Conservation (phyloP, 202 grass and related monocot species). For the Schoenoplectus tabernaemontani region DNA sequence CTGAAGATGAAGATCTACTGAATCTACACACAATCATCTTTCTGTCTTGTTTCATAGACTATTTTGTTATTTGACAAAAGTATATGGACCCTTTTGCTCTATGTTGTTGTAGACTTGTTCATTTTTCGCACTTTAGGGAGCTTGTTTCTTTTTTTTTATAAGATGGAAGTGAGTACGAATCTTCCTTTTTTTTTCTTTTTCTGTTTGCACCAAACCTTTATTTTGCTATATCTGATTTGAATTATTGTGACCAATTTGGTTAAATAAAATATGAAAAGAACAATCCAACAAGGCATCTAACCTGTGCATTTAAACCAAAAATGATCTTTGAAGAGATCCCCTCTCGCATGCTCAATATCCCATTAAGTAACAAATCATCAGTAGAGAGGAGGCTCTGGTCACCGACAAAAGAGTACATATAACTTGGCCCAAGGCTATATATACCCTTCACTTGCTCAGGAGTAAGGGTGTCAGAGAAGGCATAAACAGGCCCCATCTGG, state of each 20-base stretch:
- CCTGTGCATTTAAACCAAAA: slow-evolving; percentile 98
- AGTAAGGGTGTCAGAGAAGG: slow-evolving; percentile 79
- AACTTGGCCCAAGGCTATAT: slow-evolving; percentile 88
- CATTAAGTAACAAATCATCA: slow-evolving; percentile 53
- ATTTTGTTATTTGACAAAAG: not conserved
- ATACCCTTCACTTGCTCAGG: slow-evolving; percentile 91
- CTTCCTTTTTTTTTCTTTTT: not conserved
- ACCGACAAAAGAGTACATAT: slow-evolving; percentile 95
- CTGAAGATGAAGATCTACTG: not conserved
- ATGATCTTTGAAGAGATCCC: slow-evolving; percentile 89
- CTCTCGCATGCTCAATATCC: slow-evolving; percentile 68
- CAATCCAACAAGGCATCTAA: not conserved
- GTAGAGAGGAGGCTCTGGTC: slow-evolving; percentile 74
- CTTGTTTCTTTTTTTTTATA: not conserved
- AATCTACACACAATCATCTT: not conserved
- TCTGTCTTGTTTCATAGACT: not conserved
- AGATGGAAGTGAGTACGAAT: not conserved
- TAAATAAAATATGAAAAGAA: not conserved
- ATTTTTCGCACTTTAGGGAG: not conserved
- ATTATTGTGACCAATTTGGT: slow-evolving; percentile 7
- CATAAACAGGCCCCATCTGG: slow-evolving; percentile 95
- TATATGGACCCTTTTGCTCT: not conserved
- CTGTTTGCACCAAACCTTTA: not conserved
- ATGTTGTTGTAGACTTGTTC: not conserved
- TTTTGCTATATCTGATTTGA: not conserved